Base-by-base conservation (phyloP, 2,329 filamentous ascomycete genomes). In the Stachybotrys elegans region DNA sequence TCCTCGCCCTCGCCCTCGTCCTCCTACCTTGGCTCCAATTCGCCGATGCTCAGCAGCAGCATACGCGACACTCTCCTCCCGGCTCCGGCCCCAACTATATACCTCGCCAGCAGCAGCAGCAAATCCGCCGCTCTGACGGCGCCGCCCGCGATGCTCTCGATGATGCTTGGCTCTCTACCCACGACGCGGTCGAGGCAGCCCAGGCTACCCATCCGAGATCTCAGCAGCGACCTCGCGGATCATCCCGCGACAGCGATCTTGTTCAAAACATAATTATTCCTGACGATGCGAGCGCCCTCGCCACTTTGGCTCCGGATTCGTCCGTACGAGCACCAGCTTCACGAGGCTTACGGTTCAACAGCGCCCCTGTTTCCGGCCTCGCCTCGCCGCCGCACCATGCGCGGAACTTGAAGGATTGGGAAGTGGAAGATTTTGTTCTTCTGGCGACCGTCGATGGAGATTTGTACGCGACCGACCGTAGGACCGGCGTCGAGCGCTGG, bases 391-490 rank as follows among this genome's bases (percentile, higher is more conserved):
- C 84, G 84, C 85, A 88, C 66, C 77, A 78, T 86, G 92, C 90
- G 91, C 91, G 92, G 83, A 94, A 86, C 78, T 78, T 97, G 80
- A 86, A 91, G 81, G 92, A 96, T 74, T 97, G 92, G 92, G 89
- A 96, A 86, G 91, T 96, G 73, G 92, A 97, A 88, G 91, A 97
- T 77, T 95, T 96, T 81, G 88, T 97, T 73, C 88, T 98, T 76
- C 78, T 98, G 86, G 92, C 93, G 88, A 97, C 93, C 80, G 88
- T 97, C 81, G 91, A 97, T 77, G 93, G 93, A 77, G 88, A 89
- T 65, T 81, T 97, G 60, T 88, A 95, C 72, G 91, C 92, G 65
- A 83, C 83, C 67, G 89, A 96, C 72, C 82, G 93, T 59, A 86
- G 84, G 63, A 93, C 86, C 42, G 93, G 93, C 56, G 78, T 84